Evolutionary conservation across 768 basidiomycete species (phyloP).

Genomic region (Russula sp.): DNA sequence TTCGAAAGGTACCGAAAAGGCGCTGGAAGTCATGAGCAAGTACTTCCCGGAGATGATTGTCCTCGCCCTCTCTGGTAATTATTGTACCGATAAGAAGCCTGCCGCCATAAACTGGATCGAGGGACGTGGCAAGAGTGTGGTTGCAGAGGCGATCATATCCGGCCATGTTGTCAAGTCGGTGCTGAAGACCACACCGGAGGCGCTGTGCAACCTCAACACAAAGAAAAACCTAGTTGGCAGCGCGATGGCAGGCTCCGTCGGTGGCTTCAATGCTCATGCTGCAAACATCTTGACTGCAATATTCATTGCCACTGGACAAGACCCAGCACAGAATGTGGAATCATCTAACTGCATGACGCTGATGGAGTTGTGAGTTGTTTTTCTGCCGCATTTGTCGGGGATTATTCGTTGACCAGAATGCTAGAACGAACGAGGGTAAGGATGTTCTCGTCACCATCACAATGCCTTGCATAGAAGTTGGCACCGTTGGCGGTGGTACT

Average conservation of each 20-base stretch:
- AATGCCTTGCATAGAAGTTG: conserved; percentile 99
- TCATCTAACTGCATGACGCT: conserved; percentile 97
- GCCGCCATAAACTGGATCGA: conserved; percentile 99
- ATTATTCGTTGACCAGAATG: conserved; percentile 8
- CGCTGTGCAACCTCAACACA: conserved; percentile 81
- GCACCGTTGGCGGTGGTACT: conserved; percentile 95
- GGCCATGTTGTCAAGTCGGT: conserved; percentile 84
- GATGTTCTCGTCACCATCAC: conserved; percentile 90
- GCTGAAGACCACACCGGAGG: conserved; percentile 90
- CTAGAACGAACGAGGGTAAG: conserved; percentile 79
- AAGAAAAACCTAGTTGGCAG: conserved; percentile 98
- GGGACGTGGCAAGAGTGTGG: conserved; percentile 95
- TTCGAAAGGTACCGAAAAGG: conserved; percentile 94
- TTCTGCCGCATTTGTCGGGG: conserved; percentile 11
- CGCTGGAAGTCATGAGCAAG: conserved; percentile 68
- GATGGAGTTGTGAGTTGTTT: conserved; percentile 85
- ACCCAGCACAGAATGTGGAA: conserved; percentile 98
- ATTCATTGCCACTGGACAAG: conserved; percentile 95
- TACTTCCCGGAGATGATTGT: conserved; percentile 89
- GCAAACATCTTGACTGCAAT: conserved; percentile 95
- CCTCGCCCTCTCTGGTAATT: conserved; percentile 91
- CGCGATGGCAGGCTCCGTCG: conserved; percentile 97
- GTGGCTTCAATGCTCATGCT: conserved; percentile 98
- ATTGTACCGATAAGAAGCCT: conserved; percentile 99
- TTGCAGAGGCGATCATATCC: conserved; percentile 90